Percentiles rank a stretch among this genome's conserved stretches.
Conservation (phyloP, 352 stramenopile genomes). For the Pythium phragmiticola region DNA sequence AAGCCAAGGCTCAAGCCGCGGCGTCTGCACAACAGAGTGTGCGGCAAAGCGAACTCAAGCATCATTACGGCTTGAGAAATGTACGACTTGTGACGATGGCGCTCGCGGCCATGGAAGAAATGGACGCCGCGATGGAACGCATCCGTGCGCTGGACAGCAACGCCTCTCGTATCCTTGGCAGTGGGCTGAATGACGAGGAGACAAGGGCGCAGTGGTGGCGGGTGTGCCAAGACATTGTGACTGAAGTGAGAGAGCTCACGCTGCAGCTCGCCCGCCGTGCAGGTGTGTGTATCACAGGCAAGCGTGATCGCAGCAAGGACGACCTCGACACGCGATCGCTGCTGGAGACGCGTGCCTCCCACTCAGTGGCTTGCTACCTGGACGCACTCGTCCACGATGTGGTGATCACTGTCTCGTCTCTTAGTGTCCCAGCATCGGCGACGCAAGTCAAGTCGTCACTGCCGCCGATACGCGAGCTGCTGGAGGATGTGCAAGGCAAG, state of each 20-base stretch:
- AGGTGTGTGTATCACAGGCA: conserved; percentile 63
- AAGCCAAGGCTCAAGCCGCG: conserved; percentile 50
- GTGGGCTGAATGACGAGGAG: neutral
- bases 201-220: neutral
- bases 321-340: conserved; percentile 42
- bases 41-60: conserved; percentile 51
- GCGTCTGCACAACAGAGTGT: conserved; percentile 34
- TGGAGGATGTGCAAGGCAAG: conserved; percentile 42
- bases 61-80: conserved; percentile 52
- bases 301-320: conserved; percentile 51
- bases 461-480: conserved; percentile 33
- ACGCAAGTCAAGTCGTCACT: conserved; percentile 12
- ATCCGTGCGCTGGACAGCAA: conserved; percentile 36
- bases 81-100: conserved; percentile 54
- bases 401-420: neutral
- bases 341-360: conserved; percentile 35
- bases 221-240: conserved; percentile 27
- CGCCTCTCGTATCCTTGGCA: neutral
- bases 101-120: conserved; percentile 57
- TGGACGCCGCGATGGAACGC: conserved; percentile 45
- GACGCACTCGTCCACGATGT: conserved; percentile 42
- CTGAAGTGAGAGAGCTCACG: conserved; percentile 37
- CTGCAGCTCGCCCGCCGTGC: conserved; percentile 53
- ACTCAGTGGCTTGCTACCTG: conserved; percentile 6
- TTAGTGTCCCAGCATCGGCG: neutral